Base-by-base conservation (phyloP, 345 rosid species). In the Populus nigra region DNA sequence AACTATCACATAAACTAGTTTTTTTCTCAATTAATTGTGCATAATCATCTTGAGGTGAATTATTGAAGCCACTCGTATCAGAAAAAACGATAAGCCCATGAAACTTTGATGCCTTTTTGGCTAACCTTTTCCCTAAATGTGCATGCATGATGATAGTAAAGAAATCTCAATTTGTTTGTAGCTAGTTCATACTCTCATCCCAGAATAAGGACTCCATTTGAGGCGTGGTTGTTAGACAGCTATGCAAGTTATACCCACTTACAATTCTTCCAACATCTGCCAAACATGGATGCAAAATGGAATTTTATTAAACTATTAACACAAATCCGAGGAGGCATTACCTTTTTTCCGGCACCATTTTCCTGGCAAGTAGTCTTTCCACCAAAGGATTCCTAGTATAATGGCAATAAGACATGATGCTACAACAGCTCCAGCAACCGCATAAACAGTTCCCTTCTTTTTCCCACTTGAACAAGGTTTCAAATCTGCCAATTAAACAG, bases 341-440 rank as follows among this genome's bases (percentile, higher is more conserved):
- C 84, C 81, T 74, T 65, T 78, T 62, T 33, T 10, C 20, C 62
- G 74, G 49, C 47, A 17, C 59, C 57, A 50, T 29, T 78, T 82
- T 70, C 69, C 68, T 23, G 65, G 73, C 12, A 82, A 38, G 71
- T 53, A 70, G 17, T 76, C 75, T 65, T 43, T 82, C 76, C 80
- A 73, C 79, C 78, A 82, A 55, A 82, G 81, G 50, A 65, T 50
- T 65, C 76, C 79, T 39, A 78, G 68, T 23, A 75, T 35, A 63
- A 78, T 18, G 70, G 75, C 31, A 50, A 63, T 22, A 49, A 82
- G 69, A 69, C 81, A 67, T 4, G 23, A 39, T 31, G 73, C 79
- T 70, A 79, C 84, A 77, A 82, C 22, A 39, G 57, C 78, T 71
- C 78, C 80, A 12, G 23, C 65, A 8, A 70, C 33, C 15, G 71